Conservation (phyloP, 495 filamentous ascomycete genomes). For the Alectoria sarmentosa region DNA sequence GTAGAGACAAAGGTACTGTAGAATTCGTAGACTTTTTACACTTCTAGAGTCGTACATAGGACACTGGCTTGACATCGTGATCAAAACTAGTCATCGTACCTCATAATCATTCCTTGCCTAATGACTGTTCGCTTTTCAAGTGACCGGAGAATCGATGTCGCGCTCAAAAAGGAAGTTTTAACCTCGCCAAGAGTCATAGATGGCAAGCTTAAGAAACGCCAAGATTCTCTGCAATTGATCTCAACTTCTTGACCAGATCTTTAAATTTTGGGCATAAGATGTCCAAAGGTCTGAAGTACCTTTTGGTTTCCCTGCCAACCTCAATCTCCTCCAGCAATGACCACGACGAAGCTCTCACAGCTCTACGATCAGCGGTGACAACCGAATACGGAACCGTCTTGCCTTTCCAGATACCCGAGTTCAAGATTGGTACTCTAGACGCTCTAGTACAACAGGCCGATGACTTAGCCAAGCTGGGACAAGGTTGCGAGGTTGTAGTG, state of each 20-base stretch:
- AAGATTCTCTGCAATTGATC: background rate
- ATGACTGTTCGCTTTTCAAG: background rate
- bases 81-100: background rate
- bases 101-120: too few relatives aligned
- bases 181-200: background rate
- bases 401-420: constrained; percentile 78
- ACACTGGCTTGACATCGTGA: background rate
- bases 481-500: constrained; percentile 72
- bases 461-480: constrained; percentile 81
- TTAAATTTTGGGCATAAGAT: constrained; percentile 32
- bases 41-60: background rate
- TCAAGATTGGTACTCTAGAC: constrained; percentile 97
- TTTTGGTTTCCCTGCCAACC: constrained; percentile 68
- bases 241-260: background rate
- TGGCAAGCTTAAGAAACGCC: background rate
- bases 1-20: background rate
- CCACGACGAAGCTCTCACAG: constrained; percentile 71
- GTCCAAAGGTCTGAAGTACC: constrained; percentile 56
- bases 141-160: background rate
- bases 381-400: constrained; percentile 68
- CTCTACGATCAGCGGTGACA: constrained; percentile 62
- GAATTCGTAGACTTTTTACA: background rate
- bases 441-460: constrained; percentile 96
- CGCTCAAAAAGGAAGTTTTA: background rate
- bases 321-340: constrained; percentile 65